Percentiles rank a stretch among this genome's conserved stretches.
These are phyloP conservation scores for Neurospora sp. DNA, from an alignment of 495 filamentous ascomycete species.

Conservation along the genomic window DNA sequence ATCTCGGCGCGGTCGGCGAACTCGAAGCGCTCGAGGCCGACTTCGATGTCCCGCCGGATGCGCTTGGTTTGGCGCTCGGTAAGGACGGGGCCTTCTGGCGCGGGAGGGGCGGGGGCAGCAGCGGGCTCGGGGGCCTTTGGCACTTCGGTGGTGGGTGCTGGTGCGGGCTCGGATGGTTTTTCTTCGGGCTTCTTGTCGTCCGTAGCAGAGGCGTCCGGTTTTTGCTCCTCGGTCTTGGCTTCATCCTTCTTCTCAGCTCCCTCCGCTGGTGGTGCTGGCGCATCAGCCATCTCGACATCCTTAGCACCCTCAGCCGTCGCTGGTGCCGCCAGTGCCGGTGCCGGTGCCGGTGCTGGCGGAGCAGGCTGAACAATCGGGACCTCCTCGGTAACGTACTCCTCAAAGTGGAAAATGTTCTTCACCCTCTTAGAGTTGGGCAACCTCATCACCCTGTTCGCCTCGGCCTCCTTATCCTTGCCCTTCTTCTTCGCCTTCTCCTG, in stretches of 20 bases:
- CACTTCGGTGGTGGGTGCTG: conserved; percentile 1
- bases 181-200: neutral
- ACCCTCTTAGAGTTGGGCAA: conserved; percentile 76
- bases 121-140: neutral
- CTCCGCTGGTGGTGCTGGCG: conserved; percentile 3
- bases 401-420: conserved; percentile 69
- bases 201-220: neutral
- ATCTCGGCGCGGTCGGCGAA: conserved; percentile 65
- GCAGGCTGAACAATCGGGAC: conserved; percentile 31
- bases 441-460: conserved; percentile 43
- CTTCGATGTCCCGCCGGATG: conserved; percentile 64
- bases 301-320: conserved; percentile 12
- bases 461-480: conserved; percentile 48
- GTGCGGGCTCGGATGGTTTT: neutral
- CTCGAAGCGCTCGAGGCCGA: conserved; percentile 81
- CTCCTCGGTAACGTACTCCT: conserved; percentile 62
- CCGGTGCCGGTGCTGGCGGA: conserved; percentile 19
- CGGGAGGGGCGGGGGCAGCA: neutral
- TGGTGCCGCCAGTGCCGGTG: neutral
- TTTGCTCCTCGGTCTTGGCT: neutral
- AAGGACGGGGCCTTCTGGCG: conserved; percentile 4
- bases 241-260: neutral
- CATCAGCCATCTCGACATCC: conserved; percentile 14
- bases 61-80: conserved; percentile 30
- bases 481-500: conserved; percentile 51